Evolutionary conservation across 139 green algal genomes (phyloP), one percentile per base, ranked within the genome.

Genomic region (Chlorella sp.): DNA sequence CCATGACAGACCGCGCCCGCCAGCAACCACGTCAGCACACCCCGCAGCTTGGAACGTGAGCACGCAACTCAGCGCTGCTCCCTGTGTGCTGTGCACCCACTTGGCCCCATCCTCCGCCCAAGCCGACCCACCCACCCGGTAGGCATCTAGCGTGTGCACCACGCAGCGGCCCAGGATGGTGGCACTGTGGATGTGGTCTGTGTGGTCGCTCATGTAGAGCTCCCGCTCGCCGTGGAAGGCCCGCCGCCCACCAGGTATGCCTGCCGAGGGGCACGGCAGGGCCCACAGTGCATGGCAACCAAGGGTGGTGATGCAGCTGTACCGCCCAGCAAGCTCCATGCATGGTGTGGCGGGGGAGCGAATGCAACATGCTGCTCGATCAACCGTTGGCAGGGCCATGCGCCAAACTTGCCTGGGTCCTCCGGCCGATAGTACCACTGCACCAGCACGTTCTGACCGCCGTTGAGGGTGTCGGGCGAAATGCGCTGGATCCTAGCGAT

Each of bases 201-300:
- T 36, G 73, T 80, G 73, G 73, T 80, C 46, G 73, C 46, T 76
- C 70, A 34, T 54, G 73, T 80, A 80, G 32, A 80, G 73, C 73
- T 80, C 73, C 17, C 46, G 73, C 73, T 80, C 73, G 17, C 73
- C 73, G n/a, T 80, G 73, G 19, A 80, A 80, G n/a, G 46, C n/a
- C n/a, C 62, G 62, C 41, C 73, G 46, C 22, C 73, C 73, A 20
- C 73, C 73, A 4, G 46, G 48, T 7, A 80, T 80, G n/a, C 73
- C 73, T 80, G 73, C 19, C 4, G 28, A 9, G 22, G 40, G 9
- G 14, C 41, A 38, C 13, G 34, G n/a, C 7, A 48, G 38, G 38
- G 17, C 38, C 1, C 38, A 46, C 36, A 73, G 32, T 30, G n/a
- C 5, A 26, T 5, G 3, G 67, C 67, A 28, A n/a, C 8, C 5